These are phyloP conservation scores for Malus hybrid DNA, from an alignment of 331 rosid genomes.

Conservation along the genomic window DNA sequence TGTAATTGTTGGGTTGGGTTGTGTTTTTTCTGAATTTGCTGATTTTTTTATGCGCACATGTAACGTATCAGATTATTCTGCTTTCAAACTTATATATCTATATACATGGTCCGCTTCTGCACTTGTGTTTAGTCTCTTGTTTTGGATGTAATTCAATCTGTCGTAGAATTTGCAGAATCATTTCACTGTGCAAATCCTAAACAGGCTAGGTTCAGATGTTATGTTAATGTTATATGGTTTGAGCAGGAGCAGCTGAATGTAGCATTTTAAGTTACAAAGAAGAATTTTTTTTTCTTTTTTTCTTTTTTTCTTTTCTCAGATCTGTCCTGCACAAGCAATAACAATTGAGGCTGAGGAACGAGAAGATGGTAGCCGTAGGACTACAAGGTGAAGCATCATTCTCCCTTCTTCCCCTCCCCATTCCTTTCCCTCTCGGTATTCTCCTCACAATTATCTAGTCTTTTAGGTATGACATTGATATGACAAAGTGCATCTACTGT, in stretches of 20 bases:
- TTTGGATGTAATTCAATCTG: not conserved
- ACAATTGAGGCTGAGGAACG: constrained; percentile 99
- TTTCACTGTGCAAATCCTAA: not conserved
- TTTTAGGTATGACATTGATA: constrained; percentile 97
- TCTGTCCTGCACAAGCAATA: constrained; percentile 98
- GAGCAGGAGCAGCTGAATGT: not conserved
- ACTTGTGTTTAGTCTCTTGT: not conserved
- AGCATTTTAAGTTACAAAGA: constrained; percentile 9
- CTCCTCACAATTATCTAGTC: constrained; percentile 8
- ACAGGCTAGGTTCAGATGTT: not conserved
- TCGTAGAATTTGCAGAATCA: not conserved
- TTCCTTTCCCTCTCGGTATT: not conserved
- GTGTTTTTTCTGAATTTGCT: too few species aligned
- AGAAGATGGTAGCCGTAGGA: constrained; percentile 99
- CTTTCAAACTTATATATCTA: not conserved
- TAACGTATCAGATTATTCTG: not conserved
- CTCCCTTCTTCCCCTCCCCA: not conserved
- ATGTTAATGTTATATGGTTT: not conserved
- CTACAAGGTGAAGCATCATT: constrained; percentile 67
- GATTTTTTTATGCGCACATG: not conserved
- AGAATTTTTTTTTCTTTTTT: not conserved
- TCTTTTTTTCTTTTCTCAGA: constrained; percentile 22
- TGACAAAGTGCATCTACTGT: constrained; percentile 99
- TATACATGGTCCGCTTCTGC: not conserved
- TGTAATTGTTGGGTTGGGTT: too few species aligned